A percentile compares a stretch with the other conserved stretches of the same genome.
Conservation (phyloP, 257 asterid genomes). For the Ocimum tenuiflorum region DNA sequence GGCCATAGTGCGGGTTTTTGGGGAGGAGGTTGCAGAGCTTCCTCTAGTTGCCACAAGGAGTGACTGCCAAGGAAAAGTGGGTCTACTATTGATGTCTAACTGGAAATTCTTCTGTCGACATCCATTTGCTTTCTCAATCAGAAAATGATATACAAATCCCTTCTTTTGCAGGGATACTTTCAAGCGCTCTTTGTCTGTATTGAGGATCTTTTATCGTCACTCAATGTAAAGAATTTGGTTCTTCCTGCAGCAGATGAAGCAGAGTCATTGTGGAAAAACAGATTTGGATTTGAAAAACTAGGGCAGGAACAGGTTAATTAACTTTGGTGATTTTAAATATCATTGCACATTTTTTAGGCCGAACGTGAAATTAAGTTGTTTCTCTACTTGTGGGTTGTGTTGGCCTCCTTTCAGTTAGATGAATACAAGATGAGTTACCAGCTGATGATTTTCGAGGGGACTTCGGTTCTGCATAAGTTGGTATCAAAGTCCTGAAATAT, state of each 20-base stretch:
- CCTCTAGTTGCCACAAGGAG: constrained; percentile 77
- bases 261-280: constrained; percentile 34
- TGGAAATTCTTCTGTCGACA: neutral
- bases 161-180: constrained; percentile 61
- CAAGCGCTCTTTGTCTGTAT: constrained; percentile 37
- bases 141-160: neutral
- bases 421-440: constrained; percentile 43
- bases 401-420: constrained; percentile 40
- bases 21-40: constrained; percentile 77
- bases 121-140: neutral
- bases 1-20: constrained; percentile 69
- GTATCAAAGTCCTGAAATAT: constrained; percentile 29
- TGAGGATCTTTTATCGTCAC: constrained; percentile 21
- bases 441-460: constrained; percentile 70
- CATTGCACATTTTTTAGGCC: neutral
- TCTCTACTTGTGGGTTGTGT: neutral
- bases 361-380: neutral
- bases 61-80: constrained; percentile 60
- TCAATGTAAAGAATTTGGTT: constrained; percentile 28
- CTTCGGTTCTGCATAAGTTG: constrained; percentile 52
- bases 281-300: constrained; percentile 32
- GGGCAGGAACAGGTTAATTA: constrained; percentile 27
- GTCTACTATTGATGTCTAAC: neutral
- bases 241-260: constrained; percentile 44
- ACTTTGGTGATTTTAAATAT: neutral